phyloP scores from a whole-genome alignment of 2,329 filamentous ascomycete species.

The Nemania abortiva region DNA sequence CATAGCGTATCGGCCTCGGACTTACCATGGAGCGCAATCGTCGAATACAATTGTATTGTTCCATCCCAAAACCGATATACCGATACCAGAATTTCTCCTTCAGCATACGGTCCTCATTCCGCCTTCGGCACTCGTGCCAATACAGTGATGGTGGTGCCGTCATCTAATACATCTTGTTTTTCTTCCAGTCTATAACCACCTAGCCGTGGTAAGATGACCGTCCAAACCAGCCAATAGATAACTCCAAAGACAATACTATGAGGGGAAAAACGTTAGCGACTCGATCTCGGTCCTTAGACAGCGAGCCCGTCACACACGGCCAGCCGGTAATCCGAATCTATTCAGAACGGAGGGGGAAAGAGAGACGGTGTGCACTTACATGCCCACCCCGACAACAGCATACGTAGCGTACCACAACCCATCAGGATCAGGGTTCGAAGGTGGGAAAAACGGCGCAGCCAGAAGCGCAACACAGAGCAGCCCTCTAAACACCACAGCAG shows the following conservation, averaged over 20 bases:
- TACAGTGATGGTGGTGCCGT: constrained; percentile 75
- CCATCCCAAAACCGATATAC: not conserved
- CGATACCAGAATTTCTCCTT: not conserved
- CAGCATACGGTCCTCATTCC: constrained; percentile 25
- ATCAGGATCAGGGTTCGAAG: constrained; percentile 59
- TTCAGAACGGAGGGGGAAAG: not conserved
- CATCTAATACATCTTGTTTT: constrained; percentile 67
- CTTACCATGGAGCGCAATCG: not conserved
- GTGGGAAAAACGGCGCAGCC: constrained; percentile 72
- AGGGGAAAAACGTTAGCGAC: not conserved
- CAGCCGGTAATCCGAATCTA: not conserved
- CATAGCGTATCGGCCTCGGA: not conserved
- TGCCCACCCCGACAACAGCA: constrained; percentile 63
- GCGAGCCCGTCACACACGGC: not conserved
- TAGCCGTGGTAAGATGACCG: constrained; percentile 68
- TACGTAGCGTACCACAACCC: constrained; percentile 67
- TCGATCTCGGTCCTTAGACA: not conserved
- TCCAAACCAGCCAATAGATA: constrained; percentile 77
- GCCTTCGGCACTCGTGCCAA: constrained; percentile 56
- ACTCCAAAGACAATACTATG: constrained; percentile 68
- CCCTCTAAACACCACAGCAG: constrained; percentile 68
- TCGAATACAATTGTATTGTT: not conserved
- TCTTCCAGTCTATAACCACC: constrained; percentile 73
- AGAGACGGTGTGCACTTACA: constrained; percentile 58
- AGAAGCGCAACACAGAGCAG: constrained; percentile 66